These are phyloP conservation scores for Ascoidea tarda DNA, from an alignment of 805 yeast genomes.

Conservation along the genomic window DNA sequence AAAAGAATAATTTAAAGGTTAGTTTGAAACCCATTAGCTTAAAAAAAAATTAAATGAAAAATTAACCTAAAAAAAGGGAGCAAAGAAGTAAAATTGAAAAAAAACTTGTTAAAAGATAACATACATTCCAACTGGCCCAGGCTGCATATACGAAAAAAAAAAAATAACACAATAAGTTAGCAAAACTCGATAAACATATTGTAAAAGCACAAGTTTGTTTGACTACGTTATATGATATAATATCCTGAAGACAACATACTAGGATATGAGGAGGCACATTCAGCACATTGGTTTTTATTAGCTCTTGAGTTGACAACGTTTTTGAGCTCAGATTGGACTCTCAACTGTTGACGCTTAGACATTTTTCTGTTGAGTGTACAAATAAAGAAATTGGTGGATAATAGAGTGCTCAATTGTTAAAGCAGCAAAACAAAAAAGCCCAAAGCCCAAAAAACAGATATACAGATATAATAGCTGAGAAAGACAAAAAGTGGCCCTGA, in stretches of 20 bases:
- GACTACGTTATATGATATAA: no score
- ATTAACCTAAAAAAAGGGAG: conserved; percentile 1
- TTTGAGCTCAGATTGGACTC: conserved; percentile 36
- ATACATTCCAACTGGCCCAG: conserved; percentile 18
- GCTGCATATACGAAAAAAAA: conserved; percentile 9
- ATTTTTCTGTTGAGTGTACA: conserved; percentile 6
- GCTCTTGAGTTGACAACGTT: conserved; percentile 42
- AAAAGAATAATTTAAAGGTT: not conserved
- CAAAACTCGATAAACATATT: not conserved
- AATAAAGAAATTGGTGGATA: no score
- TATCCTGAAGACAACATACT: conserved; percentile 22
- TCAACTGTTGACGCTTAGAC: conserved; percentile 27
- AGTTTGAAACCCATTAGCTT: not conserved
- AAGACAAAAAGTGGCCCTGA: no score
- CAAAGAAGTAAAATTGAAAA: conserved; percentile 9
- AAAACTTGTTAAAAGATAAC: conserved; percentile 6
- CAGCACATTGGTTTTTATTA: conserved; percentile 66
- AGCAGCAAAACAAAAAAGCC: no score
- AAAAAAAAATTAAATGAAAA: not conserved
- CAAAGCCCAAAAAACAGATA: no score
- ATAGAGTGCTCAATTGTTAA: no score
- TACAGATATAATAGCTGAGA: no score
- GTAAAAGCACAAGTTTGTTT: no score
- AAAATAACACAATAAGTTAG: not conserved
- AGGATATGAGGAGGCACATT: conserved; percentile 56